Conservation (phyloP, 331 rosid species). For the Erythrophleum ivorense region DNA sequence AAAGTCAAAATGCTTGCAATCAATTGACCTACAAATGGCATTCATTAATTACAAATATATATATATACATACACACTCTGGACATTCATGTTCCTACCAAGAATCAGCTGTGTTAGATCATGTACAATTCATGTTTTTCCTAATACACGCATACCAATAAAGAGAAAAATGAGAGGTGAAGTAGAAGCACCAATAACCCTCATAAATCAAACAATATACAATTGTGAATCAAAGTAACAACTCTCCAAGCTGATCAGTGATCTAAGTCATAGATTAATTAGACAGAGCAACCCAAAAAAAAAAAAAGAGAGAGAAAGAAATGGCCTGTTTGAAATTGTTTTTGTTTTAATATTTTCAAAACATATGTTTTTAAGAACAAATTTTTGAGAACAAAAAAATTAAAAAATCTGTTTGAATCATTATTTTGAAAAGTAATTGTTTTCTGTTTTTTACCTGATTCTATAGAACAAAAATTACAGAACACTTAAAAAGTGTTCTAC, state of each 20-base stretch:
- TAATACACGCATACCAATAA: constrained; percentile 21
- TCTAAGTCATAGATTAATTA: constrained; percentile 19
- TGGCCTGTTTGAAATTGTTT: too few species aligned
- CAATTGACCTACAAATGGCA: constrained; percentile 76
- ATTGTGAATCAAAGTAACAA: constrained; percentile 3
- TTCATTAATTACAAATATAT: constrained; percentile 26
- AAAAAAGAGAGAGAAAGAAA: constrained; percentile 6
- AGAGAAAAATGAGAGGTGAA: constrained; percentile 21
- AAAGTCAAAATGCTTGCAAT: constrained; percentile 97
- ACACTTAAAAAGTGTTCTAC: too few species aligned
- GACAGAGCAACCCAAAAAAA: neutral
- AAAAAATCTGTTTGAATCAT: too few species aligned
- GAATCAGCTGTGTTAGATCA: neutral
- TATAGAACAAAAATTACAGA: too few species aligned
- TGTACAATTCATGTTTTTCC: constrained; percentile 1
- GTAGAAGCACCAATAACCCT: constrained; percentile 15
- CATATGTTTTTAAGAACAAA: too few species aligned
- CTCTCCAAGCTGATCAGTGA: neutral
- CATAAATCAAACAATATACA: constrained; percentile 31
- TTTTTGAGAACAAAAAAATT: too few species aligned
- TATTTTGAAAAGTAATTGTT: too few species aligned
- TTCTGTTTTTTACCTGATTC: too few species aligned
- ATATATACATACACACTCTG: too few species aligned
- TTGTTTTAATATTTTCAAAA: too few species aligned
- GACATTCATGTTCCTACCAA: neutral